Percentiles rank a stretch among this genome's conserved stretches.
Evolutionary conservation across 768 basidiomycete genomes (phyloP).

Genomic region (Tylopilus balloui): DNA sequence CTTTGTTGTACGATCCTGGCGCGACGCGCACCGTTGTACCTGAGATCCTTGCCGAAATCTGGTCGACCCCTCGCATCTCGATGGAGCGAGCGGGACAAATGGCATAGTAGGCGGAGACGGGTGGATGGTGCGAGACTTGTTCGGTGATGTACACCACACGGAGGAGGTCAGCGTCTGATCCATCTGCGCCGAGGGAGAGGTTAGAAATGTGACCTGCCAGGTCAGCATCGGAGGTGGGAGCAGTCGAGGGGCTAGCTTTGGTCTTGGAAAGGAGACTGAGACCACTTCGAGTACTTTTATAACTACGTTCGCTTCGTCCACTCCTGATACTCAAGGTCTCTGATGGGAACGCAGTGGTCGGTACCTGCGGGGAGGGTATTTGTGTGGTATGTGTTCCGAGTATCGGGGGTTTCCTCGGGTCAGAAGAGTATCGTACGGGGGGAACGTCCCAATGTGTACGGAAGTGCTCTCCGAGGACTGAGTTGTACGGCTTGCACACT

Average conservation of each 20-base stretch:
- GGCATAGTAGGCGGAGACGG: constrained; percentile 82
- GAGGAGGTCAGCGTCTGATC: constrained; percentile 34
- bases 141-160: constrained; percentile 85
- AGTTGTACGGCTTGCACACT: constrained; percentile 91
- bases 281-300: constrained; percentile 56
- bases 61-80: constrained; percentile 79
- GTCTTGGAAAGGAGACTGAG: constrained; percentile 53
- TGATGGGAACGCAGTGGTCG: constrained; percentile 20
- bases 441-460: constrained; percentile 81
- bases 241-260: constrained; percentile 31
- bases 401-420: constrained; percentile 44
- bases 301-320: constrained; percentile 47
- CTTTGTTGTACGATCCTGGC: constrained; percentile 84
- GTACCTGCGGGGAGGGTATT: constrained; percentile 23
- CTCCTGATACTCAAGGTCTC: constrained; percentile 55
- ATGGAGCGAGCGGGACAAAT: constrained; percentile 68
- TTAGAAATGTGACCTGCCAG: constrained; percentile 55
- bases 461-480: constrained; percentile 85
- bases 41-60: constrained; percentile 89
- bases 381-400: constrained; percentile 38
- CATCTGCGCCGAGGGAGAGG: constrained; percentile 47
- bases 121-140: constrained; percentile 96
- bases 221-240: constrained; percentile 38
- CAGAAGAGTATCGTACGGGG: constrained; percentile 51
- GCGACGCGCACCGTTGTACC: constrained; percentile 80